Conservation (phyloP, 1,284 basidiomycete species). For the Naganishia cerealis region DNA sequence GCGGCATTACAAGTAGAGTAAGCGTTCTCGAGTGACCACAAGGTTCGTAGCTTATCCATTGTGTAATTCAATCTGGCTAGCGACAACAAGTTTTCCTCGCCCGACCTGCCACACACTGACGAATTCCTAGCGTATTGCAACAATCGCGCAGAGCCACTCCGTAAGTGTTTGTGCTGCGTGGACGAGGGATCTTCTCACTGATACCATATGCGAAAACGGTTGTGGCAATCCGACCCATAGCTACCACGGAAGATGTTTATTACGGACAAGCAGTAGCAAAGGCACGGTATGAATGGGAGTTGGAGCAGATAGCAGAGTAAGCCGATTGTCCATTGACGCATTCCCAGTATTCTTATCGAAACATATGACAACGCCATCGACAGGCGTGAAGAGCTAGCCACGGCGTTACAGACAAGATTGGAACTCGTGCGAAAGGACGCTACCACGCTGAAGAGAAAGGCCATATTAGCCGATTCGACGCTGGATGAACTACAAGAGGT, state of each 20-base stretch:
- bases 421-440: slow-evolving; percentile 4
- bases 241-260: slow-evolving; percentile 13
- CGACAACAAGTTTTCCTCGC: background rate
- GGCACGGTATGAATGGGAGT: slow-evolving; percentile 18
- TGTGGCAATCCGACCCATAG: background rate
- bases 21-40: background rate
- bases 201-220: background rate
- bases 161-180: background rate
- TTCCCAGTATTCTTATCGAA: background rate
- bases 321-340: background rate
- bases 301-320: slow-evolving; percentile 16
- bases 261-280: slow-evolving; percentile 13
- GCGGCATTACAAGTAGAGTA: slow-evolving; percentile 14
- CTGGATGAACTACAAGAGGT: slow-evolving; percentile 19
- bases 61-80: background rate
- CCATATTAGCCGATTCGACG: slow-evolving; percentile 15
- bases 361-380: background rate
- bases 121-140: slow-evolving; percentile 18
- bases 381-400: slow-evolving; percentile 17
- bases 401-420: slow-evolving; percentile 7
- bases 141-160: slow-evolving; percentile 10
- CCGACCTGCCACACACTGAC: background rate
- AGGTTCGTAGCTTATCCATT: background rate
- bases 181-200: background rate
- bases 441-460: slow-evolving; percentile 17